A percentile compares a stretch with the other conserved stretches of the same genome.
phyloP scores from a whole-genome alignment of 495 filamentous ascomycete species.

The Penicillium turbatum region DNA sequence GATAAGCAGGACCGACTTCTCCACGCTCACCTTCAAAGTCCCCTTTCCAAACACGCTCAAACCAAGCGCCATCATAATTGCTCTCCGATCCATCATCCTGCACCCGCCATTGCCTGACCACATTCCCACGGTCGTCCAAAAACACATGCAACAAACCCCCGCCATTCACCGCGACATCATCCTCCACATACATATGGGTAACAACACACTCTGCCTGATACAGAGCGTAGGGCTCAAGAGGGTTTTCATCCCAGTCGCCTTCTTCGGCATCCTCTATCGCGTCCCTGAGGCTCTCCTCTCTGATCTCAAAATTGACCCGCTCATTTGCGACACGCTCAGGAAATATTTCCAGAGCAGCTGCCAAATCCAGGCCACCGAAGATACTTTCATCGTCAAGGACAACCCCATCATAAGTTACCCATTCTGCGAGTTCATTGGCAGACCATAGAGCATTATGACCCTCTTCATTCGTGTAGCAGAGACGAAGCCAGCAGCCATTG shows the following conservation, averaged over 20 bases:
- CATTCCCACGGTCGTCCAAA: conserved; percentile 18
- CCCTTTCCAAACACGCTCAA: conserved; percentile 8
- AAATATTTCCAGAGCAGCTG: conserved; percentile 5
- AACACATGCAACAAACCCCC: conserved; percentile 10
- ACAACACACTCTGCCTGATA: conserved; percentile 23
- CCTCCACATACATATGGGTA: conserved; percentile 5
- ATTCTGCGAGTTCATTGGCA: background rate
- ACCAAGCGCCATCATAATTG: conserved; percentile 10
- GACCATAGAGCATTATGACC: background rate
- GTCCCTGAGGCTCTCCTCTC: too few relatives aligned
- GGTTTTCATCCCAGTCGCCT: too few relatives aligned
- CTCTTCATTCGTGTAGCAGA: conserved; percentile 5
- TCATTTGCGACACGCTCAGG: conserved; percentile 9
- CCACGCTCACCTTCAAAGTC: conserved; percentile 1
- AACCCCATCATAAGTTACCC: background rate
- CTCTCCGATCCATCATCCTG: conserved; percentile 3
- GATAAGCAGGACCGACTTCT: conserved; percentile 9
- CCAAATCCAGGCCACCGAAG: conserved; percentile 1
- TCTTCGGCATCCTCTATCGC: background rate
- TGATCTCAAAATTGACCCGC: background rate
- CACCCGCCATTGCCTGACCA: conserved; percentile 13
- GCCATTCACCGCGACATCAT: conserved; percentile 2
- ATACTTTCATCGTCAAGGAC: conserved; percentile 7
- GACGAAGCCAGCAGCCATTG: conserved; percentile 2
- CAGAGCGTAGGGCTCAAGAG: background rate